phyloP scores from a whole-genome alignment of 345 rosid species.

The Abelmoschus esculentus region DNA sequence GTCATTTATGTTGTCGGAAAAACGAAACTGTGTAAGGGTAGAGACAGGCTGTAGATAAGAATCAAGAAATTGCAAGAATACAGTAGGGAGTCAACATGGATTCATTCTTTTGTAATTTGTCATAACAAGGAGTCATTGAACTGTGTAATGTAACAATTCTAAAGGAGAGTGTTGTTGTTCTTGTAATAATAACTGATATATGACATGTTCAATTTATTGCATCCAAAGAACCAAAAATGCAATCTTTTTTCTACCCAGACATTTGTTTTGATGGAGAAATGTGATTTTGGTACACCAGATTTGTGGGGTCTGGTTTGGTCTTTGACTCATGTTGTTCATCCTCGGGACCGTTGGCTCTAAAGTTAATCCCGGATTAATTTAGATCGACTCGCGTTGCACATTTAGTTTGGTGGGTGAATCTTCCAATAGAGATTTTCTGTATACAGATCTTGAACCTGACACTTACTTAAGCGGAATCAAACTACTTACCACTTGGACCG shows the following conservation, averaged over 20 bases:
- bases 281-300: constrained; percentile 32
- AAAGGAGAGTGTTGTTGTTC: constrained; percentile 5
- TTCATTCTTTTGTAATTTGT: not conserved
- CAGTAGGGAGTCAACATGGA: not conserved
- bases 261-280: constrained; percentile 7
- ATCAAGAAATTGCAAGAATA: constrained; percentile 8
- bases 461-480: no score
- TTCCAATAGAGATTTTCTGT: no score
- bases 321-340: constrained; percentile 85
- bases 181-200: constrained; percentile 4
- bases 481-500: no score
- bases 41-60: constrained; percentile 29
- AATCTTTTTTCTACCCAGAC: constrained; percentile 9
- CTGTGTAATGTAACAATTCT: not conserved
- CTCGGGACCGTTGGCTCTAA: no score
- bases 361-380: no score
- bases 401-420: no score
- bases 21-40: constrained; percentile 5
- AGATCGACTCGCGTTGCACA: no score
- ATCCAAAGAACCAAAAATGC: constrained; percentile 4
- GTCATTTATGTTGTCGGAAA: constrained; percentile 6
- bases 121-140: not conserved
- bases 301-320: constrained; percentile 66
- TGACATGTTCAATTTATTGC: constrained; percentile 14
- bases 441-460: no score